Percentiles rank a stretch among this genome's conserved stretches.
phyloP scores from a whole-genome alignment of 495 filamentous ascomycete species.

The Physcia stellaris region DNA sequence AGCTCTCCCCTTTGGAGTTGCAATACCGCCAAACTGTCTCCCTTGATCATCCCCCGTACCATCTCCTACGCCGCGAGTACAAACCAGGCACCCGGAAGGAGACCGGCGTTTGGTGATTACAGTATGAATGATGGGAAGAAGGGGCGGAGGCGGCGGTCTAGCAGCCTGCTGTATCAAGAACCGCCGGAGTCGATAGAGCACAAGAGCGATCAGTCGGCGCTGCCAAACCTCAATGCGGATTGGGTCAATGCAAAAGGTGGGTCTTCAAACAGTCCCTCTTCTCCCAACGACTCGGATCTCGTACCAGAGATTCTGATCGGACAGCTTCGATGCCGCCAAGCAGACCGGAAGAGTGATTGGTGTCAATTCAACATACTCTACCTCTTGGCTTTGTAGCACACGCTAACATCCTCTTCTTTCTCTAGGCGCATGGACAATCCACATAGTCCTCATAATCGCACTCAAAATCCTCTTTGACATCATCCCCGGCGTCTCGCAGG shows the following conservation, averaged over 20 bases:
- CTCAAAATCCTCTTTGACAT: slow-evolving; percentile 95
- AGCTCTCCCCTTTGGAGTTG: too few relatives aligned
- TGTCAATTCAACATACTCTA: neutral
- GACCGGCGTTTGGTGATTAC: slow-evolving; percentile 28
- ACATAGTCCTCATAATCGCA: slow-evolving; percentile 74
- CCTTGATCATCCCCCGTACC: slow-evolving; percentile 63
- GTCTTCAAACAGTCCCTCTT: too few relatives aligned
- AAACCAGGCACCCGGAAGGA: slow-evolving; percentile 44
- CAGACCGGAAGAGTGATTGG: neutral
- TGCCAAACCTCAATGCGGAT: slow-evolving; percentile 92
- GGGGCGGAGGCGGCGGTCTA: slow-evolving; percentile 75
- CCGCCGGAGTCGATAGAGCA: slow-evolving; percentile 89
- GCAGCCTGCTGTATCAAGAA: slow-evolving; percentile 92
- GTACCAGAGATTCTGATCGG: neutral
- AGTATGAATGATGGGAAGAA: slow-evolving; percentile 47
- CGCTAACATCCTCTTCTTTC: slow-evolving; percentile 2
- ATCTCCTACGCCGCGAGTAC: slow-evolving; percentile 68
- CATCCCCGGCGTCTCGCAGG: slow-evolving; percentile 86
- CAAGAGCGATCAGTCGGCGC: slow-evolving; percentile 82
- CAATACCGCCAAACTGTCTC: slow-evolving; percentile 79
- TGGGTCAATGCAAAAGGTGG: slow-evolving; percentile 98
- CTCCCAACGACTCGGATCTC: neutral
- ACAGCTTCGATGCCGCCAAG: neutral
- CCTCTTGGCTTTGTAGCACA: neutral
- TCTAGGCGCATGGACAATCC: slow-evolving; percentile 91